Base-by-base conservation (phyloP, 352 stramenopile genomes). In the Globisporangium spinosum region DNA sequence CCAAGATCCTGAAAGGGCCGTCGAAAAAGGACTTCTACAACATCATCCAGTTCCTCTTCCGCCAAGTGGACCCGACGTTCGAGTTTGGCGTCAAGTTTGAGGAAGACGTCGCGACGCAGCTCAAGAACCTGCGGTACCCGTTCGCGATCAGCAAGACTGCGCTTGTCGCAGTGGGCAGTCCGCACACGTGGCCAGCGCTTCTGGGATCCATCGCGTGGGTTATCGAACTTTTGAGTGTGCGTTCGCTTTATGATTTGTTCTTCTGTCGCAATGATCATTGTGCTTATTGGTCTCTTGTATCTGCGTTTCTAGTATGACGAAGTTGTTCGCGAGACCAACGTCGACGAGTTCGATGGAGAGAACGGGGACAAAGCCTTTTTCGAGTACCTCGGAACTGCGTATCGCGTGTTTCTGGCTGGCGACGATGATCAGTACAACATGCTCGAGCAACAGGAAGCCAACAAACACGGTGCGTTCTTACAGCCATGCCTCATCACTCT, bases 11-110 rank as follows among this genome's bases (percentile, higher is more conserved):
- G 20, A 87, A 89, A 20, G 85, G 91, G 3, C 97, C 97, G 4
- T 98, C 95, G 17, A 97, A 96, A 47, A 98, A 98, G 68, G 97
- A 99, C 71, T 99, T 99, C 72, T 88, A 87, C 68, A 95, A 98
- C 71, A 98, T 99, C 65, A 86, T 99, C 62, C 87, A 92, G 23
- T 99, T 99, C 70, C 76, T 99, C 34, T 97, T 99, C 64, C 83
- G 92, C 12, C 80, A 95, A 58, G 73, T 99, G 23, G 97, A 99
- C 73, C 83, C 91, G n/a, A 97, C 82, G 56, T 95, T 94, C 62
- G 77, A 87, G 65, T 91, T 93, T 61, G 77, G 79, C 9, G 45
- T 75, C 62, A 92, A 93, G 66, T 83, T 92, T 17, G 87, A 95
- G 76, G 83, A 93, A 40, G 86, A 94, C 58, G 77, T 95, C 32